Evolutionary conservation across 2,329 filamentous ascomycete species (phyloP).

Genomic region (Fusarium agapanthi): DNA sequence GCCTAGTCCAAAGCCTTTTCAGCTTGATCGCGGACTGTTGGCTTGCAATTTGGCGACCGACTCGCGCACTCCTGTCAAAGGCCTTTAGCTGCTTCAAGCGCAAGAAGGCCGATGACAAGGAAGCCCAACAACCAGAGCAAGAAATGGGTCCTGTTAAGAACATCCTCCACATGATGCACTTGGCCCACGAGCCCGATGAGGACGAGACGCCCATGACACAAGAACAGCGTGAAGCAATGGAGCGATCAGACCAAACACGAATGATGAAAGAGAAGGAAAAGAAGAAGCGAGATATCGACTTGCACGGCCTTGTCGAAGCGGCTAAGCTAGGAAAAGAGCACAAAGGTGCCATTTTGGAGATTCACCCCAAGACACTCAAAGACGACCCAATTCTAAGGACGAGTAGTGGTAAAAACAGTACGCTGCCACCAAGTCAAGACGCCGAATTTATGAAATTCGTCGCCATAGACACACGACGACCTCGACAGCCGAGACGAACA

Average conservation of each 20-base stretch:
- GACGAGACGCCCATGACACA: conserved; percentile 37
- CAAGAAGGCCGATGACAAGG: conserved; percentile 29
- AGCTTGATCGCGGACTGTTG: not conserved
- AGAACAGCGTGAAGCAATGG: conserved; percentile 38
- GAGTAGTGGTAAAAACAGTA: conserved; percentile 34
- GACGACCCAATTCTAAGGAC: conserved; percentile 51
- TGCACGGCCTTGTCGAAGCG: conserved; percentile 45
- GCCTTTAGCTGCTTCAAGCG: conserved; percentile 35
- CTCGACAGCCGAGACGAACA: conserved; percentile 4
- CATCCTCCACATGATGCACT: conserved; percentile 34
- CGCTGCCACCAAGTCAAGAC: conserved; percentile 53
- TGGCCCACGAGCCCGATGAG: conserved; percentile 15
- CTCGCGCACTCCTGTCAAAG: conserved; percentile 21
- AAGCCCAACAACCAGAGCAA: conserved; percentile 12
- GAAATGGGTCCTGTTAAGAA: conserved; percentile 41
- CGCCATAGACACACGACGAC: conserved; percentile 10
- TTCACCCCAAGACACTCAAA: conserved; percentile 52
- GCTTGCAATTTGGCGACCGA: conserved; percentile 17
- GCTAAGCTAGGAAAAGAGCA: conserved; percentile 42
- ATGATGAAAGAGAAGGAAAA: conserved; percentile 26
- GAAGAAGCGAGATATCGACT: conserved; percentile 41
- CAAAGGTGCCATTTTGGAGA: conserved; percentile 47
- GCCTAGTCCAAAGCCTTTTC: conserved; percentile 44
- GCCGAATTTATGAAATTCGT: conserved; percentile 45
- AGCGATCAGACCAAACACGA: conserved; percentile 28